Percentiles rank a stretch among this genome's conserved stretches.
Conservation (phyloP, 306 rosid species). For the Medicago ruthenica region DNA sequence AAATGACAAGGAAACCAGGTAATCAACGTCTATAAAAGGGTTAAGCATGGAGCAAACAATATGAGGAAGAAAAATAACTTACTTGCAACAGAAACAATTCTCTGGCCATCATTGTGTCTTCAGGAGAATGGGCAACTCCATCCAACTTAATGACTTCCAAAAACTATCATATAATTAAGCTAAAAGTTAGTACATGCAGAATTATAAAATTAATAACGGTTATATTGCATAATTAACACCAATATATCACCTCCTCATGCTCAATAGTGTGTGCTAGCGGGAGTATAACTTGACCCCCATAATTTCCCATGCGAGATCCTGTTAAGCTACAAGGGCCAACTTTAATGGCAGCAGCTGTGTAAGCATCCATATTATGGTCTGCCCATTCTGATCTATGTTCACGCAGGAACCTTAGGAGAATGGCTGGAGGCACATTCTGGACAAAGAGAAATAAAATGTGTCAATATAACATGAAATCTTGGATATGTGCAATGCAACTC, state of each 20-base stretch:
- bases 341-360: constrained; percentile 94
- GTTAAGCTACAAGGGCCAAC: constrained; percentile 93
- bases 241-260: constrained; percentile 81
- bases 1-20: constrained; percentile 24
- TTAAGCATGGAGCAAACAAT: constrained; percentile 27
- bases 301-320: constrained; percentile 88
- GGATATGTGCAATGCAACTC: not conserved
- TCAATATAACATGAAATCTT: not conserved
- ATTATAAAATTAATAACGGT: not conserved
- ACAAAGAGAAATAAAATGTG: constrained; percentile 31
- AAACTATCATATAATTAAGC: constrained; percentile 57
- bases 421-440: constrained; percentile 97
- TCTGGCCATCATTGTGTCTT: constrained; percentile 86
- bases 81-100: constrained; percentile 96
- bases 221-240: constrained; percentile 23
- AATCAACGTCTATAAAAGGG: not conserved
- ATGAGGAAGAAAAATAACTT: constrained; percentile 31
- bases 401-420: constrained; percentile 86
- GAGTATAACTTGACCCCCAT: constrained; percentile 94
- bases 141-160: constrained; percentile 93
- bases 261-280: constrained; percentile 95
- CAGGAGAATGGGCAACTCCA: constrained; percentile 85
- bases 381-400: constrained; percentile 99
- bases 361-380: constrained; percentile 93
- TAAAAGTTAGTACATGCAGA: not conserved